These are phyloP conservation scores for Penicillium digitatum DNA, from an alignment of 2,329 filamentous ascomycete species.

Conservation along the genomic window DNA sequence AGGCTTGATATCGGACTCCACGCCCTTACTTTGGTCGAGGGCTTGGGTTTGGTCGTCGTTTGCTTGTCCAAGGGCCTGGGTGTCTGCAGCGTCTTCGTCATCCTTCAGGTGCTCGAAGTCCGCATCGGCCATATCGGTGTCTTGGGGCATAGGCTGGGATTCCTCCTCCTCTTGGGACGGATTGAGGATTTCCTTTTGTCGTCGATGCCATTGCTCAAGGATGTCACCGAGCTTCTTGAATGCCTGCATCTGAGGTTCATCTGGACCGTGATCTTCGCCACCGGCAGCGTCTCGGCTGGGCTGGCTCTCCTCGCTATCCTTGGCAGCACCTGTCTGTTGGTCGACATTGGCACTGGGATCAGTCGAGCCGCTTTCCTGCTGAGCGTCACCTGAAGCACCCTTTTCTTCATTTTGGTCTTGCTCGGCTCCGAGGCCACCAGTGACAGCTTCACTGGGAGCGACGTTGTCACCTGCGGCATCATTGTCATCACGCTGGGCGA, in stretches of 20 bases:
- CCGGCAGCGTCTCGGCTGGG: constrained; percentile 37
- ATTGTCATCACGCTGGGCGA: constrained; percentile 47
- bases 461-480: constrained; percentile 55
- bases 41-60: constrained; percentile 81
- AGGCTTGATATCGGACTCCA: constrained; percentile 61
- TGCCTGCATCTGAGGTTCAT: constrained; percentile 57
- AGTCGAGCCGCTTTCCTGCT: constrained; percentile 42
- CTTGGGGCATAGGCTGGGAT: constrained; percentile 52
- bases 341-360: constrained; percentile 48
- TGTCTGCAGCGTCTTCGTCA: constrained; percentile 75
- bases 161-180: constrained; percentile 53
- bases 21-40: constrained; percentile 82
- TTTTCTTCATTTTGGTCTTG: constrained; percentile 43
- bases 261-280: constrained; percentile 32
- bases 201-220: constrained; percentile 86
- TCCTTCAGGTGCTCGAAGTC: constrained; percentile 93
- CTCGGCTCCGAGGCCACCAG: constrained; percentile 38
- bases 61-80: constrained; percentile 85
- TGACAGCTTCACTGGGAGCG: constrained; percentile 41
- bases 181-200: constrained; percentile 75
- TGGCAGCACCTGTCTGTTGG: constrained; percentile 41
- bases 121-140: constrained; percentile 69
- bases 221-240: constrained; percentile 95
- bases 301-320: constrained; percentile 41
- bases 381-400: constrained; percentile 46